Percentiles rank a stretch among this genome's conserved stretches.
Evolutionary conservation across 1,284 basidiomycete genomes (phyloP).

Genomic region (Agroathelia rolfsii): DNA sequence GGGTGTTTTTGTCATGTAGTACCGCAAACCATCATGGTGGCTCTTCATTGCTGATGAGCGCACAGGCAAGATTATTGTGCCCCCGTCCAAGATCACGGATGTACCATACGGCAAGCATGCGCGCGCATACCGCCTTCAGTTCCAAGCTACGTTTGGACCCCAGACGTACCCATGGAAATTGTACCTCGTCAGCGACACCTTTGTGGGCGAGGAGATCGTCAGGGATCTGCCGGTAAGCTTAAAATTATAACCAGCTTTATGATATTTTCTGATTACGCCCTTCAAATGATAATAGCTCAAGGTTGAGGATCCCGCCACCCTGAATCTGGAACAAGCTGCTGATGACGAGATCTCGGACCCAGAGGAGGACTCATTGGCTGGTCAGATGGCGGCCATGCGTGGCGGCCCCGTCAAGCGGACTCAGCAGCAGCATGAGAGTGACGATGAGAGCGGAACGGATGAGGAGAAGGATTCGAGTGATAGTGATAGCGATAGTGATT

Average conservation of each 20-base stretch:
- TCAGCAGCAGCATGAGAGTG: slow-evolving; percentile 31
- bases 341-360: slow-evolving; percentile 95
- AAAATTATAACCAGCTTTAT: slow-evolving; percentile 5
- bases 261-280: slow-evolving; percentile 3
- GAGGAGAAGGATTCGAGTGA: slow-evolving; percentile 27
- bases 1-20: slow-evolving; percentile 32
- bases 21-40: slow-evolving; percentile 86
- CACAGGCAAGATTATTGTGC: slow-evolving; percentile 82
- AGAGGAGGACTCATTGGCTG: slow-evolving; percentile 90
- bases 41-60: slow-evolving; percentile 89
- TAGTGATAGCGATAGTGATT: slow-evolving; percentile 32
- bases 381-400: slow-evolving; percentile 97
- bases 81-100: slow-evolving; percentile 78
- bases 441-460: slow-evolving; percentile 29
- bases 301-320: slow-evolving; percentile 63
- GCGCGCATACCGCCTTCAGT: slow-evolving; percentile 85
- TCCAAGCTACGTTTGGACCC: slow-evolving; percentile 96
- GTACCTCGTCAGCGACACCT: slow-evolving; percentile 80
- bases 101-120: too few species aligned
- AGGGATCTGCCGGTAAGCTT: slow-evolving; percentile 63
- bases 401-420: slow-evolving; percentile 78
- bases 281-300: slow-evolving; percentile 54
- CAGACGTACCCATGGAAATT: slow-evolving; percentile 87
- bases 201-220: slow-evolving; percentile 73
- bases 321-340: slow-evolving; percentile 44